phyloP scores from a whole-genome alignment of 495 filamentous ascomycete genomes.

The Neurospora intermedia region DNA sequence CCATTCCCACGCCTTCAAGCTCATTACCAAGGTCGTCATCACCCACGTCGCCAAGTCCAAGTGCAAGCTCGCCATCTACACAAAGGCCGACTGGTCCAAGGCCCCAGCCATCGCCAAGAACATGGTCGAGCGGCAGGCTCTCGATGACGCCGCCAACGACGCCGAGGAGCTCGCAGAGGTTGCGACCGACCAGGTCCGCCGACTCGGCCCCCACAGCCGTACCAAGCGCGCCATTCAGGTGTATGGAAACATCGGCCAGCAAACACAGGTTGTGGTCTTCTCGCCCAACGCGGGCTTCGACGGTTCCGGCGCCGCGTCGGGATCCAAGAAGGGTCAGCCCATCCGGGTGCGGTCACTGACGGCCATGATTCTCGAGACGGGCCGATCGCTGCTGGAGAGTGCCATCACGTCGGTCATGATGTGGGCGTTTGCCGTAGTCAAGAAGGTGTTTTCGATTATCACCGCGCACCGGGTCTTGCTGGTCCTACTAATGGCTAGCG shows the following conservation, averaged over 20 bases:
- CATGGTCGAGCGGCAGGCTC: constrained; percentile 70
- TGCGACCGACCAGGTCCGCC: constrained; percentile 75
- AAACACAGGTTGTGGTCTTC: constrained; percentile 56
- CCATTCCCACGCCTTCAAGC: constrained; percentile 62
- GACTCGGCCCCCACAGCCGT: constrained; percentile 67
- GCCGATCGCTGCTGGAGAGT: constrained; percentile 57
- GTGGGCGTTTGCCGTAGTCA: constrained; percentile 53
- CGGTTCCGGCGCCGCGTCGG: constrained; percentile 13
- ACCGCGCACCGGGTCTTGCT: constrained; percentile 70
- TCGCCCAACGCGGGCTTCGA: constrained; percentile 30
- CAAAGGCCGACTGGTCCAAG: constrained; percentile 74
- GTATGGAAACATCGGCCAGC: constrained; percentile 76
- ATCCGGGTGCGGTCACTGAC: constrained; percentile 58
- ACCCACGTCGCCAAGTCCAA: constrained; percentile 86
- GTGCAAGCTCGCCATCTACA: constrained; percentile 83
- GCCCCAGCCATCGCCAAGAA: constrained; percentile 53
- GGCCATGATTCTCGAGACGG: constrained; percentile 58
- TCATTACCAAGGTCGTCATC: constrained; percentile 87
- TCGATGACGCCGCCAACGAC: constrained; percentile 69
- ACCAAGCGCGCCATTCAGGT: constrained; percentile 87
- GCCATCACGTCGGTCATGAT: constrained; percentile 62
- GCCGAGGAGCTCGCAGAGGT: constrained; percentile 78
- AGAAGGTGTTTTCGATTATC: constrained; percentile 55
- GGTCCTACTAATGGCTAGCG: constrained; percentile 51
- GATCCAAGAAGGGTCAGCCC: constrained; percentile 34